Evolutionary conservation across 202 grass and related monocot species (phyloP), one percentile per base, ranked within the genome.

Genomic region (Hordeum pubiflorum): DNA sequence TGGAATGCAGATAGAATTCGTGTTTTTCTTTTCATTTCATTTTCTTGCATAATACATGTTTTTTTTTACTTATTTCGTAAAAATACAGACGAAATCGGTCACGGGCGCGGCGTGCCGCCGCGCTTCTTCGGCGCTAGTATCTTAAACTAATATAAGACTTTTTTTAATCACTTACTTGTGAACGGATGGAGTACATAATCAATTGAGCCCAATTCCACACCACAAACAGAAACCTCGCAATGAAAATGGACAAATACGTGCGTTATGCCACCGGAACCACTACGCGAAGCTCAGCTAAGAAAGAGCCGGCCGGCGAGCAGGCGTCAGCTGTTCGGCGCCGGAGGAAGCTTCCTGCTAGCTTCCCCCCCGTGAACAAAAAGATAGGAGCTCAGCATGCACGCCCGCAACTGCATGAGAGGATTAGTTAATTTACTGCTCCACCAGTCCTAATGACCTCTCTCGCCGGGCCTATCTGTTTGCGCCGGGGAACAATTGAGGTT

Each of bases 281-380:
- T 75, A 10, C 10, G 13, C 22, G 4, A 5, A 34, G 31, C 11
- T 8, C 22, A 1, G n/a, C 8, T 1, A 4, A 15, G 23, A 76
- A 55, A 33, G 37, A 1, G 40, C 29, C 14, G 54, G 85, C 26
- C 44, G 33, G 41, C 14, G 54, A 80, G 9, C 34, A 15, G 48
- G n/a, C 3, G 2, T 69, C 67, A 26, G 41, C 0, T 1, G 1
- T 2, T 48, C 4, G 0, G 4, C 14, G 44, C 5, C 52, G 46
- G 70, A 88, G 62, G 82, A 89, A 85, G 87, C 63, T 81, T 81
- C 77, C 10, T 36, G 24, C 17, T 44, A 46, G 32, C 82, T 88
- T 89, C 87, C 71, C 57, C 58, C n/a, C 2, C 2, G 1, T 34
- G 22, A 22, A 58, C 48, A 56, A 68, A 83, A 84, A 61, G 57